A percentile compares a stretch with the other conserved stretches of the same genome.
phyloP scores from a whole-genome alignment of 2,329 filamentous ascomycete species.

The Microdochium bolleyi region DNA sequence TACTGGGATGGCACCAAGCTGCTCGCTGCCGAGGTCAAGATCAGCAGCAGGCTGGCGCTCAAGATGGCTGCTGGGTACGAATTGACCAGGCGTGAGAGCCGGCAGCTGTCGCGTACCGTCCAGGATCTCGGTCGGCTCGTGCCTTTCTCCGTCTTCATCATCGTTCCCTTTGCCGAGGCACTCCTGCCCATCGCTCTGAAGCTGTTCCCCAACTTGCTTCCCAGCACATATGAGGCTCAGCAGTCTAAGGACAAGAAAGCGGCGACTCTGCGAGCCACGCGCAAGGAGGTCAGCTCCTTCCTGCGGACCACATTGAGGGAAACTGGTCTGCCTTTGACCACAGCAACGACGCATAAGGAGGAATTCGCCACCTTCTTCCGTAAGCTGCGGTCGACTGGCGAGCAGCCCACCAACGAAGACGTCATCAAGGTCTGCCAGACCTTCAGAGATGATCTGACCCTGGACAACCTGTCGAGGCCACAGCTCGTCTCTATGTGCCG shows the following conservation, averaged over 20 bases:
- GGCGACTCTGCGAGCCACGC: constrained; percentile 68
- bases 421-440: constrained; percentile 99
- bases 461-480: constrained; percentile 93
- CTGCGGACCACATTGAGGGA: constrained; percentile 82
- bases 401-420: constrained; percentile 79
- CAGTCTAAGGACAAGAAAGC: constrained; percentile 88
- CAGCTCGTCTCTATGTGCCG: constrained; percentile 96
- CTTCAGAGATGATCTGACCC: constrained; percentile 93
- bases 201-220: constrained; percentile 94
- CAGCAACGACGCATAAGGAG: constrained; percentile 77
- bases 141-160: constrained; percentile 93
- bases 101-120: constrained; percentile 87
- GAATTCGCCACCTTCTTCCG: constrained; percentile 97
- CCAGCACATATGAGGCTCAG: constrained; percentile 92
- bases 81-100: constrained; percentile 84
- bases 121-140: constrained; percentile 89
- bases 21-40: constrained; percentile 82
- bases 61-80: constrained; percentile 99
- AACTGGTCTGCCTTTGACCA: constrained; percentile 83
- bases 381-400: constrained; percentile 86
- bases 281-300: constrained; percentile 90
- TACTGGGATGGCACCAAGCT: constrained; percentile 99
- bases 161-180: constrained; percentile 92
- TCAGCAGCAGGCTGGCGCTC: constrained; percentile 81
- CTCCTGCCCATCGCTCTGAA: constrained; percentile 86